Conservation (phyloP, 441 rosid species). For the Adansonia rubrostipa region DNA sequence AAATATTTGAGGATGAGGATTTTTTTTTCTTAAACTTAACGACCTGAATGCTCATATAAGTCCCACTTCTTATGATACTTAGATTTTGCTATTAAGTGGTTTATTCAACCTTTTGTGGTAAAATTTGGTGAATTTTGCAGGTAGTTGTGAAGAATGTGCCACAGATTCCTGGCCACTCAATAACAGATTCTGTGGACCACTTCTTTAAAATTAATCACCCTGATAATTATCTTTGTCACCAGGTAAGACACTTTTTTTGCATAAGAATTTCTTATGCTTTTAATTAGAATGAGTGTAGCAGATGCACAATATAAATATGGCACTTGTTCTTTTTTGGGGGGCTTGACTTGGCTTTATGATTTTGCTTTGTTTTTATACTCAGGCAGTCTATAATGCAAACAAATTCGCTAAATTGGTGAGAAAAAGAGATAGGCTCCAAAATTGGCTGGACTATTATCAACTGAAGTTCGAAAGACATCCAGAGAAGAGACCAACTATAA, state of each 20-base stretch:
- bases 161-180: constrained; percentile 54
- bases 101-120: constrained; percentile 12
- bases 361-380: constrained; percentile 28
- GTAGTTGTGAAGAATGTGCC: constrained; percentile 92
- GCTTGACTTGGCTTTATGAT: neutral
- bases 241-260: constrained; percentile 48
- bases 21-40: neutral
- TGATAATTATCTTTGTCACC: constrained; percentile 87
- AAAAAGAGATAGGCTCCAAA: constrained; percentile 76
- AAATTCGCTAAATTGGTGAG: constrained; percentile 71
- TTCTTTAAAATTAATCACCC: constrained; percentile 90
- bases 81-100: neutral
- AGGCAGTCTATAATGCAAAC: constrained; percentile 93
- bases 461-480: constrained; percentile 82
- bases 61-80: constrained; percentile 2
- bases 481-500: constrained; percentile 77
- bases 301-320: constrained; percentile 6
- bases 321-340: neutral
- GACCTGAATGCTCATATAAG: neutral
- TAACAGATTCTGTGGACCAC: constrained; percentile 67
- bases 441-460: constrained; percentile 88
- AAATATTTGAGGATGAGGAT: neutral
- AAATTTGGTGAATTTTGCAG: constrained; percentile 44
- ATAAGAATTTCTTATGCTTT: constrained; percentile 6
- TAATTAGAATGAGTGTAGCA: neutral